phyloP scores from a whole-genome alignment of 495 filamentous ascomycete species.

The Haplographium delicatum region DNA sequence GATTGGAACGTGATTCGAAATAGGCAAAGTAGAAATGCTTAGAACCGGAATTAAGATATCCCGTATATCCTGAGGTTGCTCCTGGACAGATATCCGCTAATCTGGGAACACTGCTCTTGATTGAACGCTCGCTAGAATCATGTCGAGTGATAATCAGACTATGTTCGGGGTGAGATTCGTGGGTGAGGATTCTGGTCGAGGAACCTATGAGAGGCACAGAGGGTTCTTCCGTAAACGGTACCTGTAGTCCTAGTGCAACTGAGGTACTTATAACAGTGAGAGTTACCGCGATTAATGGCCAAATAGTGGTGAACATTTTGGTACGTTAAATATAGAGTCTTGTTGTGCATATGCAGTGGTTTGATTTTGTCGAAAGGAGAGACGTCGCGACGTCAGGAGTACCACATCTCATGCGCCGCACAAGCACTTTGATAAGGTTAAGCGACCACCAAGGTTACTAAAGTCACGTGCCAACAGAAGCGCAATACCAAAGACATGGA shows the following conservation, averaged over 20 bases:
- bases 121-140: neutral
- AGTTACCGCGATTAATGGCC: neutral
- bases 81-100: conserved; percentile 13
- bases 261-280: neutral
- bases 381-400: too few relatives aligned
- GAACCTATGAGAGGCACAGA: neutral
- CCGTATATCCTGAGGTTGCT: conserved; percentile 16
- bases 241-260: neutral
- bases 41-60: conserved; percentile 8
- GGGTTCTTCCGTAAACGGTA: neutral
- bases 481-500: too few relatives aligned
- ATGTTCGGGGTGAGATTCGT: conserved; percentile 16
- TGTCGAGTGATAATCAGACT: conserved; percentile 13
- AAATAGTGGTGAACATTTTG: neutral
- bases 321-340: neutral
- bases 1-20: conserved; percentile 10
- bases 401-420: too few relatives aligned
- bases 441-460: too few relatives aligned
- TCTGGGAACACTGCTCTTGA: conserved; percentile 2
- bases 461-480: too few relatives aligned
- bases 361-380: too few relatives aligned
- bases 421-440: too few relatives aligned
- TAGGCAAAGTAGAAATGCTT: conserved; percentile 19
- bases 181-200: conserved; percentile 10
- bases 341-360: too few relatives aligned